These are phyloP conservation scores for Rubus idaeus DNA, from an alignment of 306 rosid species.

Conservation along the genomic window DNA sequence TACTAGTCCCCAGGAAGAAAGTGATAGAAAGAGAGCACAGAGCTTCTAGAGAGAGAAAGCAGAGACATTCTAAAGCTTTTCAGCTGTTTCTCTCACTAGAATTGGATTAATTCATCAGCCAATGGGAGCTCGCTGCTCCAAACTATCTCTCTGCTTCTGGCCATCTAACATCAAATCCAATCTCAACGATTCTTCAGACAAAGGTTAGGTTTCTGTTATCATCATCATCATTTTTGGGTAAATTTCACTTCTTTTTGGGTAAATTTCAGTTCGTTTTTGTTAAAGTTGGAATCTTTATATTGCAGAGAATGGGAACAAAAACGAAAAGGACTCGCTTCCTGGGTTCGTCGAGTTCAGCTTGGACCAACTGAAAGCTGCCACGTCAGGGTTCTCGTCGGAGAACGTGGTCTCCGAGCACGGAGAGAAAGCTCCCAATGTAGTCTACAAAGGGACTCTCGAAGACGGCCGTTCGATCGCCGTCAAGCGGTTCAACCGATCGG, in stretches of 20 bases:
- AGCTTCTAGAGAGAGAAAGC: not conserved
- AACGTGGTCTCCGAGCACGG: conserved; percentile 97
- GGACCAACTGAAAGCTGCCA: conserved; percentile 74
- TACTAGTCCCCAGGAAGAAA: conserved; percentile 11
- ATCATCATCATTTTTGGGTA: not conserved
- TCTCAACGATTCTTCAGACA: conserved; percentile 55
- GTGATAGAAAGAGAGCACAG: conserved; percentile 12
- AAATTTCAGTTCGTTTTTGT: not conserved
- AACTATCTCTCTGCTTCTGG: conserved; percentile 77
- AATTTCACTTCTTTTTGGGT: not conserved
- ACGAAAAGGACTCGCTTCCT: conserved; percentile 51
- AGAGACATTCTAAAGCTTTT: not conserved
- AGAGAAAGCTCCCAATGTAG: conserved; percentile 99
- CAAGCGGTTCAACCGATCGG: conserved; percentile 88
- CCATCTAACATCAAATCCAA: conserved; percentile 75
- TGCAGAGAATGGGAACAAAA: conserved; percentile 64
- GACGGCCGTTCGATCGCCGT: conserved; percentile 77
- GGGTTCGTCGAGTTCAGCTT: conserved; percentile 75
- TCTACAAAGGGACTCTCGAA: conserved; percentile 70
- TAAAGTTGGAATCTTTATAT: conserved; percentile 10
- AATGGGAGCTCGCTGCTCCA: conserved; percentile 99
- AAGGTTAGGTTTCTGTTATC: conserved; percentile 40
- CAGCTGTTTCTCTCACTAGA: conserved; percentile 10
- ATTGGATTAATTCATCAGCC: conserved; percentile 30
- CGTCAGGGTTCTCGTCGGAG: conserved; percentile 82